Evolutionary conservation across 805 yeast genomes (phyloP), one percentile per base, ranked within the genome.

Genomic region (Schwanniomyces pseudopolymorphus): DNA sequence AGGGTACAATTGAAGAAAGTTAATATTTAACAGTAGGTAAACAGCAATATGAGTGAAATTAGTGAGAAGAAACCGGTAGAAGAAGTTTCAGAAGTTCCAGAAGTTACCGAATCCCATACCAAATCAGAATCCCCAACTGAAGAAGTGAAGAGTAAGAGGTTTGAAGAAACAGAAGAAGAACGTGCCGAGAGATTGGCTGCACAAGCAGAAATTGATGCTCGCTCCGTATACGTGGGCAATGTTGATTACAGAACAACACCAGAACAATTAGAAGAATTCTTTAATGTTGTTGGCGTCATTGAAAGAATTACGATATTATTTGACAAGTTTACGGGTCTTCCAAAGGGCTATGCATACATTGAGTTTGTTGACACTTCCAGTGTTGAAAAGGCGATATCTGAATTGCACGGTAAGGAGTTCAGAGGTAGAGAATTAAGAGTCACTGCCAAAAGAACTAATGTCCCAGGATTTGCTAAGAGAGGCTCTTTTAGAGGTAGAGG

Each of bases 331-430:
- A 68, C 78, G 1, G 80, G 80, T 0, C 59, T 59, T 16, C 77
- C 81, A 7, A 77, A 74, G 51, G 88, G 87, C 2, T 81, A 79
- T 57, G 89, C 87, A 1, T 84, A 81, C 53, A 69, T 84, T 26
- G 83, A 85, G 53, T 84, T 81, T 56, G 75, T 72, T 11, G 55
- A 59, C 6, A 48, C 51, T 4, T 75, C 66, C 5, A 63, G 76
- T 13, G 83, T 78, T 5, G 54, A 60, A 5, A 61, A 61, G 24
- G 87, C 89, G 1, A 60, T 83, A 39, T 58, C 55, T 9, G 64
- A 57, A 21, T 54, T 77, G 28, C 66, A 75, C 46, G 79, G 74
- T 6, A 49, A 70, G 6, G 62, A 57, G 27, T 67, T 84, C 45
- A 68, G 74, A 37, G 80, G 75, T 1, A 69, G 83, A 47, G 70